Evolutionary conservation across 345 rosid species (phyloP).

Genomic region (Gossypium herbaceum): DNA sequence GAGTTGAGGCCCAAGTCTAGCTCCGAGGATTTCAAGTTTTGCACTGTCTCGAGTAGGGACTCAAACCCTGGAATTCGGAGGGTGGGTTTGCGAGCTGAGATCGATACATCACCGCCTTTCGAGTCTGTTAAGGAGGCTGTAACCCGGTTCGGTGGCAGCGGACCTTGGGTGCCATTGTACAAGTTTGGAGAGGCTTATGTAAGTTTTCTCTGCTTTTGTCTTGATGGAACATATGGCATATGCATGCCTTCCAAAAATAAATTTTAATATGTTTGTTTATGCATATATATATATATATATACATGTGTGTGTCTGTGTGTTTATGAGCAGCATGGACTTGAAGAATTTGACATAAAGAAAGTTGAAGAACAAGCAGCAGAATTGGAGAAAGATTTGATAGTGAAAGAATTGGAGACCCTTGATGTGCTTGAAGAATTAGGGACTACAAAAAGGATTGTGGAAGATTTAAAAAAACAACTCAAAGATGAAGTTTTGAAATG

Average conservation of each 20-base stretch:
- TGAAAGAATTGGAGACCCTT: constrained; percentile 86
- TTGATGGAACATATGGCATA: too few relatives aligned
- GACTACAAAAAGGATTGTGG: constrained; percentile 74
- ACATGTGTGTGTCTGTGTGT: not conserved
- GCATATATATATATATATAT: too few relatives aligned
- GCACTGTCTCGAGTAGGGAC: constrained; percentile 20
- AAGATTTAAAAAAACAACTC: constrained; percentile 78
- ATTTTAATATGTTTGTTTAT: too few relatives aligned
- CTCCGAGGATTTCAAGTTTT: not conserved
- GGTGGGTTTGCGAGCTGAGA: constrained; percentile 64
- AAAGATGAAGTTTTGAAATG: constrained; percentile 50
- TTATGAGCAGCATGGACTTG: constrained; percentile 29
- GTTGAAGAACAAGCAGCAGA: constrained; percentile 84
- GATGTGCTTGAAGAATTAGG: constrained; percentile 91
- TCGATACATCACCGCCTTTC: constrained; percentile 86
- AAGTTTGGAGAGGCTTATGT: constrained; percentile 44
- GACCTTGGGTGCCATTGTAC: constrained; percentile 66
- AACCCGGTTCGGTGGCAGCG: constrained; percentile 77
- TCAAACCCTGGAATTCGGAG: constrained; percentile 47
- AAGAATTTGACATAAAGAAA: constrained; percentile 74
- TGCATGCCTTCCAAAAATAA: too few relatives aligned
- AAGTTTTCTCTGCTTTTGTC: constrained; percentile 10
- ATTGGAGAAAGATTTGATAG: constrained; percentile 83
- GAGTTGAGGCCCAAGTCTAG: not conserved
- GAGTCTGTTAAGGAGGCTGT: constrained; percentile 93